Evolutionary conservation across 1,284 basidiomycete genomes (phyloP), one percentile per base, ranked within the genome.

Genomic region (Chalciporus sp.): DNA sequence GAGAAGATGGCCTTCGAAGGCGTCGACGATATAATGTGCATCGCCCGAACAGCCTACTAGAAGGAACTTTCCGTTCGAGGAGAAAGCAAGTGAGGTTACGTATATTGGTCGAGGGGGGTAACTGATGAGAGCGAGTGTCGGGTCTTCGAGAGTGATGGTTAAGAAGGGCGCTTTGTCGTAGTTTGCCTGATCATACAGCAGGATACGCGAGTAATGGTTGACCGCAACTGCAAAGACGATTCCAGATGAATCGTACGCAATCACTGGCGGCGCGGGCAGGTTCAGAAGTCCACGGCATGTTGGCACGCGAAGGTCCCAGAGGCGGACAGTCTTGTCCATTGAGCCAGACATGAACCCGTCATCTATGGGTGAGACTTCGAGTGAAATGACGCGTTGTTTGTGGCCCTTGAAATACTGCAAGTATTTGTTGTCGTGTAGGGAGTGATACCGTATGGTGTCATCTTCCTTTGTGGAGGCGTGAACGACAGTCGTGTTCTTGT

Each of bases 291-390:
- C 88, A 51, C 90, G 84, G 67, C 93, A 93, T 27, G 80, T 79
- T 1, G 86, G 84, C 16, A 86, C 78, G 33, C 95, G 86, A 42
- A 98, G 78, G 72, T 99, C 97, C 97, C 97, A 99, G 19, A 99
- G 74, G 37, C 94, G 83, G n/a, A 99, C 94, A 1, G 94, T 95
- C 62, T 92, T 94, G 76, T 99, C 95, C 62, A 92, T 79, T 0
- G 95, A 94, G 1, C 87, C 92, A 7, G 95, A 97, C 78, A 99
- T 86, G 74, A 99, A 98, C 0, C 92, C 92, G 66, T 99, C 96
- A 66, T 98, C 92, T 2, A 90, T 80, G 0, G 97, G 97, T 4
- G 92, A 95, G 64, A 98, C 88, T 66, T 96, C 90, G 12, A 99
- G 74, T 0, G 95, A 95, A 23, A 92, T 82, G 4, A 99, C 97